Conservation (phyloP, 495 filamentous ascomycete species). For the Pseudomonodictys pantanalensis region DNA sequence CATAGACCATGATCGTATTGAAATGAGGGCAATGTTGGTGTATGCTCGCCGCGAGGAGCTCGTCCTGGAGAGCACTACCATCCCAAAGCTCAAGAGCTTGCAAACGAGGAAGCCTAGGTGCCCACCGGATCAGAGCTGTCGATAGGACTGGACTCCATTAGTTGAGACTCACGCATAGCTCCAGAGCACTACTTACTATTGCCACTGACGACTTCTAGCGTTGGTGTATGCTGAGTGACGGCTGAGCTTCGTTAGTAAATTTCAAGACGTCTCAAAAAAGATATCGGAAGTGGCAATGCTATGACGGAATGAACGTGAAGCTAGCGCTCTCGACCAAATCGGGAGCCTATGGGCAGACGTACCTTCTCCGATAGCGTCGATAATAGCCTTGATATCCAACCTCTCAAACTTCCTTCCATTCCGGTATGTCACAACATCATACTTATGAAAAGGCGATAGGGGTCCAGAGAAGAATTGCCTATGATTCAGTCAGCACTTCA, state of each 20-base stretch:
- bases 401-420: slow-evolving; percentile 4
- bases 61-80: slow-evolving; percentile 54
- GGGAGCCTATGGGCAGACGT: slow-evolving; percentile 5
- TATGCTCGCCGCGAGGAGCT: slow-evolving; percentile 52
- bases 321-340: too few relatives aligned
- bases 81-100: slow-evolving; percentile 55
- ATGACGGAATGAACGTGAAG: too few relatives aligned
- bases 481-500: neutral
- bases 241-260: slow-evolving; percentile 35
- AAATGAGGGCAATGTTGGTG: slow-evolving; percentile 59
- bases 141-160: slow-evolving; percentile 41
- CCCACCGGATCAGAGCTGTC: slow-evolving; percentile 46
- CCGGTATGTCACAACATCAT: neutral
- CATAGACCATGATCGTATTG: slow-evolving; percentile 56
- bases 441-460: slow-evolving; percentile 34
- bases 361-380: slow-evolving; percentile 47
- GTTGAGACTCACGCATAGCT: neutral
- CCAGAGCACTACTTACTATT: slow-evolving; percentile 40
- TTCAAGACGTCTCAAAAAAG: neutral
- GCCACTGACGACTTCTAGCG: slow-evolving; percentile 53
- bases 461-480: slow-evolving; percentile 40
- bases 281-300: too few relatives aligned
- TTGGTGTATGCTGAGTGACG: slow-evolving; percentile 49
- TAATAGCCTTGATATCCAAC: slow-evolving; percentile 34
- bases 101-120: slow-evolving; percentile 46